Base-by-base conservation (phyloP, 2,329 filamentous ascomycete species). In the Fusarium sp. region DNA sequence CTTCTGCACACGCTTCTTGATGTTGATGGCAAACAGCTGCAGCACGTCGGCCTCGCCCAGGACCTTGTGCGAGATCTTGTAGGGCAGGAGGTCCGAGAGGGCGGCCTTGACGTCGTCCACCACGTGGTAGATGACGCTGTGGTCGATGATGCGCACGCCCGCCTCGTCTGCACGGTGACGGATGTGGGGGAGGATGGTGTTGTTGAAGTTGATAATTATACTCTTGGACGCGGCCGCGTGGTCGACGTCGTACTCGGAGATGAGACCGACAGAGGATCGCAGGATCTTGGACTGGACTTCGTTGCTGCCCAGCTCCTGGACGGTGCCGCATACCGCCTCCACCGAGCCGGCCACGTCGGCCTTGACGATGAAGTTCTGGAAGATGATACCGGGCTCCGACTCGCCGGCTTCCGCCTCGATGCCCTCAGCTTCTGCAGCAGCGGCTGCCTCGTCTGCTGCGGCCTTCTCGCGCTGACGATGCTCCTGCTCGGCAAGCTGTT, bases 321-420 rank as follows among this genome's bases (percentile, higher is more conserved):
- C 88, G 10, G 93, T 92, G 58, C 94, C 92, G 69, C 92, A 88
- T 4, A 98, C 93, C 3, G 97, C 97, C 85, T 99, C 97, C 0
- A 95, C 95, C 0, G 96, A 98, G 40, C 97, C 97, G 70, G 93
- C 94, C 20, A 98, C 97, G 78, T 99, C 97, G 63, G 92, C 95
- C 83, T 97, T 98, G 84, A 99, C 88, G 68, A 97, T 91, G 82
- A 98, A 97, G 77, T 93, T 93, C 57, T 98, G 88, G 18, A 88
- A 84, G 60, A 86, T 86, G 9, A 88, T 83, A 10, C 86, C 85
- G 36, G 82, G 77, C 29, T 84, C 84, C 1, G 81, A 79, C 3
- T 81, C 78, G 57, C 82, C 85, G 29, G 82, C 84, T 6, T 81
- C 81, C 0, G 80, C 86, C 54, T 83, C 85, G 3, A 80, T 77